Base-by-base conservation (phyloP, 495 filamentous ascomycete genomes). In the Staphylotrichum tortipilum region DNA sequence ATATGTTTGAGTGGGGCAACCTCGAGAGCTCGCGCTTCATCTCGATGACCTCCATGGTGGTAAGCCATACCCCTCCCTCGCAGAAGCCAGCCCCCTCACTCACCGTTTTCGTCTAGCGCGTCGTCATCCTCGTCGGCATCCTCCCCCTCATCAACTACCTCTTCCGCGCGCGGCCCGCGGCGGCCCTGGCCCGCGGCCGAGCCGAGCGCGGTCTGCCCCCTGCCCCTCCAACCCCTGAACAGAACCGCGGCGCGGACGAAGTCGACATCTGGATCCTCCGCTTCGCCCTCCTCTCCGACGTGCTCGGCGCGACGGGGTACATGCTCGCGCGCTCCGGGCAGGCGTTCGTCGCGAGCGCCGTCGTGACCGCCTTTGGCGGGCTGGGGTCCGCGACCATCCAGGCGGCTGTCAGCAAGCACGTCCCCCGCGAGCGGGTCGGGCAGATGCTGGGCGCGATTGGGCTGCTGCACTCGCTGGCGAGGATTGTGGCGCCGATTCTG, bases 361-460 rank as follows among this genome's bases (percentile, higher is more conserved):
- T 82, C 18, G 56, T 86, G 18, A 83, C 87, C 2, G 74, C 87
- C 0, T 67, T 94, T 31, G 92, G 91, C 10, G 89, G 91, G 3
- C 81, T 96, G 44, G 91, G 81, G 0, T 82, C 81, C 5, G 90
- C 92, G 3, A 91, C 85, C 0, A 66, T 95, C 42, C 86, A 94
- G 57, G 80, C 83, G 0, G 75, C 86, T 0, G 67, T 96, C 15
- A 96, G 88, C 44, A 96, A 96, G 60, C 92, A 96, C 62, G 83
- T 96, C 0, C 87, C 90, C 4, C 75, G 78, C 8, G 84, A 91
- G 54, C 76, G 78, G 24, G 83, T 87, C 1, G 92, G 92, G 0
- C 82, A 89, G 61, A 68, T 98, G 43, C 76, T 98, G 3, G 92
- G 92, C 9, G 92, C 89, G 1, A 84, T 77, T 15, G 92, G 94